Conservation (phyloP, 78 protist genomes). For the Protostelium mycophagum region DNA sequence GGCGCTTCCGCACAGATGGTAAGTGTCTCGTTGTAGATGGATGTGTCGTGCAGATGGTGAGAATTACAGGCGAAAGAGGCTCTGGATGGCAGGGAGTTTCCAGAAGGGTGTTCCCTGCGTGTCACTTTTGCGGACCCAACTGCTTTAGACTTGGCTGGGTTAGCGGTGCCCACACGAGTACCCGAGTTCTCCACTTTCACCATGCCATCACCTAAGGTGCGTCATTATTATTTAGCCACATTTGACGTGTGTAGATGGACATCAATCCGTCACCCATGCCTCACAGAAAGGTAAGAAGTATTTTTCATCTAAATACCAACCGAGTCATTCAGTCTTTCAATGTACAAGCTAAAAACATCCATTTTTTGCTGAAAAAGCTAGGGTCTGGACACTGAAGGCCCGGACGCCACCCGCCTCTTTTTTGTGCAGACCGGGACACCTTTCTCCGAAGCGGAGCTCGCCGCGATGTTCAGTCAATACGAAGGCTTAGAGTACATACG, state of each 20-base stretch:
- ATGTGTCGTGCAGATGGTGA: neutral
- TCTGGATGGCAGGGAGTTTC: conserved; percentile 54
- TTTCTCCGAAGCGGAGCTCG: neutral
- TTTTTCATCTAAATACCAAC: too few relatives aligned
- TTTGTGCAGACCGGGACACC: neutral
- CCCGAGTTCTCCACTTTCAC: neutral
- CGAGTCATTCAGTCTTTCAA: too few relatives aligned
- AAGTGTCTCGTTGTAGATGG: neutral
- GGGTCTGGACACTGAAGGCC: too few relatives aligned
- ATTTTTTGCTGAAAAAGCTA: too few relatives aligned
- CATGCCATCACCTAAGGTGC: neutral
- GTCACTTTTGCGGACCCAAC: conserved; percentile 58
- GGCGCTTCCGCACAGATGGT: conserved; percentile 12
- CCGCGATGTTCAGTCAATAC: neutral
- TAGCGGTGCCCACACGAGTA: neutral
- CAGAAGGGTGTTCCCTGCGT: conserved; percentile 37
- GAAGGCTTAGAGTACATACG: neutral
- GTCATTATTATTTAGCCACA: too few relatives aligned
- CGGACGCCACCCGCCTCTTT: neutral
- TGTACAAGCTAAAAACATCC: too few relatives aligned
- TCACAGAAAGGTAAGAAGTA: too few relatives aligned
- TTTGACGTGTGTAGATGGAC: too few relatives aligned
- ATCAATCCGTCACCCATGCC: too few relatives aligned
- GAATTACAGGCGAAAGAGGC: conserved; percentile 32
- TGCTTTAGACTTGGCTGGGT: neutral